Evolutionary conservation across 2,329 filamentous ascomycete genomes (phyloP), one percentile per base, ranked within the genome.

Genomic region (Claviceps paspali): DNA sequence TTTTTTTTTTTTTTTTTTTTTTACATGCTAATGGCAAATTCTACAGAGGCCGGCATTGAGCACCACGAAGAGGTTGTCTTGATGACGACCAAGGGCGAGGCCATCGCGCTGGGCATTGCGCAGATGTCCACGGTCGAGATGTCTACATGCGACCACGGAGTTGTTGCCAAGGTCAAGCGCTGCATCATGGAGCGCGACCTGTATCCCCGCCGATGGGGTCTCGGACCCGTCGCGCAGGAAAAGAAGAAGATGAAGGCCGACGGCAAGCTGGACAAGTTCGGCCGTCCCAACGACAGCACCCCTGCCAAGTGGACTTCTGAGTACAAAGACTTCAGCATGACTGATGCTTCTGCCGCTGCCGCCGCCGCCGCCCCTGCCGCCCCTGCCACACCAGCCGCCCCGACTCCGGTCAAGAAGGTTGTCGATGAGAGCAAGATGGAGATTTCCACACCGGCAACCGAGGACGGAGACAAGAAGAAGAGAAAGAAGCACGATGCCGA

Each of bases 191-290:
- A 98, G 72, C 83, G 91, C 52, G 91, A 96, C 59, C 72, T 96
- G 41, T 98, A 98, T 73, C 91, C 91, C 45, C 76, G 86, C 59
- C 73, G 88, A 69, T 98, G 91, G 91, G 91, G 91, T 48, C 76
- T 96, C 55, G 91, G 91, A 44, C 88, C 91, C 37, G 79, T 88
- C 42, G 91, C 91, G 35, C 65, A 81, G 34, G 86, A 96, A 73
- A 98, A 98, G 79, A 98, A 98, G 82, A 95, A 96, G 76, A 78
- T 98, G 70, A 96, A 96, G 77, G 84, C 87, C 37, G 82, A 85
- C 49, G 91, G 91, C 61, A 94, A 95, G 67, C 80, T 98, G 42
- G 91, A 98, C 70, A 98, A 98, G 79, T 96, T 77, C 52, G 91
- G 91, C 48, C 80, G 87, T 41, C 63, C 82, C 51, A 98, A 96